Evolutionary conservation across 176 grass and related monocot species (phyloP).

Genomic region (Carex littledalei): DNA sequence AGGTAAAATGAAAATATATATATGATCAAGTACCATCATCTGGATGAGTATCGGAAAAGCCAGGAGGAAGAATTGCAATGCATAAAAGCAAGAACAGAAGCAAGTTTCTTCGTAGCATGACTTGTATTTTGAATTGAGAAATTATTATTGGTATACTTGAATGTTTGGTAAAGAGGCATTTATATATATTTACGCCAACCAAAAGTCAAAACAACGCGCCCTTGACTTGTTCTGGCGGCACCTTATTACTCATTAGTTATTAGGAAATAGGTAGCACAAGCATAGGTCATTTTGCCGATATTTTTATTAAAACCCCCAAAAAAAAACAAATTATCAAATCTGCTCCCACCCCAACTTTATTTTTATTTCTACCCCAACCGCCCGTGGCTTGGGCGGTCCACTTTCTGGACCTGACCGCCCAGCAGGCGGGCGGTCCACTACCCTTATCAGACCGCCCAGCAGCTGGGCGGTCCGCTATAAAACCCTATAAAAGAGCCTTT

Average conservation of each 20-base stretch:
- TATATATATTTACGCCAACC: neutral
- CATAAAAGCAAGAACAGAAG: slow-evolving; percentile 11
- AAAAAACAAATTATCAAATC: too few species aligned
- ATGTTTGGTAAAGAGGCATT: neutral
- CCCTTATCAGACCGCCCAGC: too few species aligned
- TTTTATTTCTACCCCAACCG: too few species aligned
- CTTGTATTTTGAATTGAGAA: neutral
- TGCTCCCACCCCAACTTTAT: too few species aligned
- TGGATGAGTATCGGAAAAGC: slow-evolving; percentile 2
- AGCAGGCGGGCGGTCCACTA: too few species aligned
- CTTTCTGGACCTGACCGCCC: too few species aligned
- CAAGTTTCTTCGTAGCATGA: slow-evolving; percentile 1
- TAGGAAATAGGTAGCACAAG: neutral
- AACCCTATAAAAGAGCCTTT: too few species aligned
- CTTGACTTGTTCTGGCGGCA: neutral
- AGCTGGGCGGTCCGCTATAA: too few species aligned
- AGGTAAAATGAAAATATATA: neutral
- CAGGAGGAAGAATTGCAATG: neutral
- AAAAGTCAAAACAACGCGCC: neutral
- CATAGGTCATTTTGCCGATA: too few species aligned
- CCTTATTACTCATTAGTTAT: neutral
- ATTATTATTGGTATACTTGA: neutral
- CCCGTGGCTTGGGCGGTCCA: too few species aligned
- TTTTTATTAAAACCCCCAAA: too few species aligned
- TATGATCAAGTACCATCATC: slow-evolving; percentile 10